Base-by-base conservation (phyloP, 176 grass and related monocot species). In the Oryza glumipatula region DNA sequence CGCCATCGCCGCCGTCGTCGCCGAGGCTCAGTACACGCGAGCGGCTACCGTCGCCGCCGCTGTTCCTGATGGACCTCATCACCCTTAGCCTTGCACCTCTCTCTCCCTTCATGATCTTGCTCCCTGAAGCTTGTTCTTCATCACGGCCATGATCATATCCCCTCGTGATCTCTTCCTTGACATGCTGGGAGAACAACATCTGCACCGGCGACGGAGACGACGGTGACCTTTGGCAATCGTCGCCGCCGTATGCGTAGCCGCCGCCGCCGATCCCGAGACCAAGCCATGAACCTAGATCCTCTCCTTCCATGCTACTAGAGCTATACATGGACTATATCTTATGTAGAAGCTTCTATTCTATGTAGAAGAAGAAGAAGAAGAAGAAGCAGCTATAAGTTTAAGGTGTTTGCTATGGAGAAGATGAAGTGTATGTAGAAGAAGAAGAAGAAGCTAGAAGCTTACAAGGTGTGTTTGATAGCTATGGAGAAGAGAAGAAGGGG, bases 181-280 rank as follows among this genome's bases (percentile, higher is more conserved):
- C 38, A 56, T 12, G 39, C 67, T 35, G 38, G 26, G 86, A 79
- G 36, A 88, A 73, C 67, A 88, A 68, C 67, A 94, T 13, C 30
- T 60, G 84, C 46, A 68, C 70, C 4, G 84, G 58, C 58, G 36
- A 24, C 19, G 84, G 58, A 21, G 36, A 24, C 54, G 15, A 10
- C 49, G 49, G 2, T 8, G 88, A 3, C 10, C 61, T 65, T 51
- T 58, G 82, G 39, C 30, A 32, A 32, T 88, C 80, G 39, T 41
- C 39, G 0, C 39, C 6, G 19, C 54, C 52, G 48, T 84, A 52
- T 43, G 44, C 78, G n/a, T 79, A 76, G 33, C 32, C 49, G 23
- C 82, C 79, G 24, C 94, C 79, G 32, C 94, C 91, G 3, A 86
- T 88, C 11, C 78, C 84, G 24, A 97, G 85, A 13, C 79, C 85